Evolutionary conservation across 139 green algal genomes (phyloP).

Genomic region (Chlamydomonas incerta): DNA sequence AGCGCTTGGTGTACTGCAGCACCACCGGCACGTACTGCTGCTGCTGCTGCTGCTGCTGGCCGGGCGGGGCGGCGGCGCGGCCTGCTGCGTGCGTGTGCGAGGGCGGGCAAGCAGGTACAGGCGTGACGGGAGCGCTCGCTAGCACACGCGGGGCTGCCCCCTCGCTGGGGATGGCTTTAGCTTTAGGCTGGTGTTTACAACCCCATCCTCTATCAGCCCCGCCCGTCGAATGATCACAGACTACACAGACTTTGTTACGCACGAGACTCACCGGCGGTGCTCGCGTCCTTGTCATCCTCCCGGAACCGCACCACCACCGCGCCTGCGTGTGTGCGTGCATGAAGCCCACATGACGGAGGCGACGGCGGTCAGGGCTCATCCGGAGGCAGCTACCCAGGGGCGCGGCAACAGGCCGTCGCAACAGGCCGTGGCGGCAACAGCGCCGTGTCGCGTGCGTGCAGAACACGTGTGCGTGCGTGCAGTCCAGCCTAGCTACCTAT

Average conservation of each 20-base stretch:
- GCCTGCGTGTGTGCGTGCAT: no score
- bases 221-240: background rate
- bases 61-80: background rate
- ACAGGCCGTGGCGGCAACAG: no score
- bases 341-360: background rate
- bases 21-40: conserved; percentile 6
- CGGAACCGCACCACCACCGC: conserved; percentile 16
- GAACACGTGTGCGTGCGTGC: no score
- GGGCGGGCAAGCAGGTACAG: background rate
- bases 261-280: background rate
- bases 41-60: background rate
- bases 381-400: no score
- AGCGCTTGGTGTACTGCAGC: conserved; percentile 27
- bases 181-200: background rate
- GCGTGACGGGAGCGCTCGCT: no score
- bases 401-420: no score
- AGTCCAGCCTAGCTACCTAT: no score
- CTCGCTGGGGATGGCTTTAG: no score
- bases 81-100: background rate
- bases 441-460: no score
- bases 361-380: no score
- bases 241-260: background rate
- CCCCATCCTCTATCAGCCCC: background rate
- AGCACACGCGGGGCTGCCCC: no score
- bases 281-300: background rate